These are phyloP conservation scores for Beauveria brongniartii DNA, from an alignment of 2,329 filamentous ascomycete genomes.

Conservation along the genomic window DNA sequence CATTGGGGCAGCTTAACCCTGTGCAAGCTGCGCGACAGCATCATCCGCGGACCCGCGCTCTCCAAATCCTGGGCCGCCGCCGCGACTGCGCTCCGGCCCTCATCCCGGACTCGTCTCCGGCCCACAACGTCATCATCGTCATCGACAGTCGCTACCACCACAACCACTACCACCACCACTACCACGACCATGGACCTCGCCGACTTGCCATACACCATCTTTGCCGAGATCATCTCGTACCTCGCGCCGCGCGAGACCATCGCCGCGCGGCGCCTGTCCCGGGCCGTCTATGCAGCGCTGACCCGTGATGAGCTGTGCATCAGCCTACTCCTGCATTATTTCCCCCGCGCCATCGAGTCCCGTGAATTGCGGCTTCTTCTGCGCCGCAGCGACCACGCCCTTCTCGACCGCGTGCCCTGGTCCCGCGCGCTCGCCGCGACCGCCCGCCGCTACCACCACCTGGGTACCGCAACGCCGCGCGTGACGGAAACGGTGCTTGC, in stretches of 20 bases:
- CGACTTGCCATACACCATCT: constrained; percentile 49
- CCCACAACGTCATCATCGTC: neutral
- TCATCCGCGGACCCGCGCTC: neutral
- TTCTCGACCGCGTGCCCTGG: constrained; percentile 27
- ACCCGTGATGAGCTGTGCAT: constrained; percentile 37
- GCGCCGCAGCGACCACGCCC: neutral
- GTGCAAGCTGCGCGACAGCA: neutral
- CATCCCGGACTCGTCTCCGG: too few relatives aligned
- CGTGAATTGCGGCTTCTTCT: constrained; percentile 26
- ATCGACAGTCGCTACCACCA: neutral
- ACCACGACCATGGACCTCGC: constrained; percentile 27
- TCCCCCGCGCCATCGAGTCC: constrained; percentile 45
- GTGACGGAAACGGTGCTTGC: constrained; percentile 17
- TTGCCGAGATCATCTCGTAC: constrained; percentile 42
- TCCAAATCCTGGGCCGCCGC: neutral
- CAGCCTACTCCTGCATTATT: constrained; percentile 41
- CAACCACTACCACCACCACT: neutral
- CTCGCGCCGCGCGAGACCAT: constrained; percentile 43
- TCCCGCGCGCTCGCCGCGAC: constrained; percentile 38
- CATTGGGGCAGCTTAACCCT: neutral
- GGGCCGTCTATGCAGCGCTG: constrained; percentile 41
- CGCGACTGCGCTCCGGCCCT: neutral
- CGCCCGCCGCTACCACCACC: constrained; percentile 45
- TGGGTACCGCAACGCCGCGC: constrained; percentile 39
- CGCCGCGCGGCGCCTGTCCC: constrained; percentile 43